A percentile compares a stretch with the other conserved stretches of the same genome.
Evolutionary conservation across 1,284 basidiomycete genomes (phyloP).

Genomic region (Malassezia yamatoensis): DNA sequence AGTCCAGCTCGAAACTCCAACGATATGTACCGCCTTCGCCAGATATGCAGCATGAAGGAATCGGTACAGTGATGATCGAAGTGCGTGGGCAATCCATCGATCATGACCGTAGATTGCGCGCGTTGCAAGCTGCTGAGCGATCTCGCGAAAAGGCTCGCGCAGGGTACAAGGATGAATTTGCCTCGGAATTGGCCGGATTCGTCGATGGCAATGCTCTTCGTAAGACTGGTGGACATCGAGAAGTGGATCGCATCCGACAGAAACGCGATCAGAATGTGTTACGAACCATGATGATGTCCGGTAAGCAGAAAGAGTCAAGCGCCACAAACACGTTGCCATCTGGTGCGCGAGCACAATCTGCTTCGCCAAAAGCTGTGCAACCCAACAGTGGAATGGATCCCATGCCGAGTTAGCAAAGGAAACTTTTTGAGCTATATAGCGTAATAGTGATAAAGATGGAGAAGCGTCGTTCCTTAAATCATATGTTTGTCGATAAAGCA

Average conservation of each 20-base stretch:
- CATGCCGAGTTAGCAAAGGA: no score
- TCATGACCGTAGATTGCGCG: conserved; percentile 44
- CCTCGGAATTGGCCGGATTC: conserved; percentile 42
- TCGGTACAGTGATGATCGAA: conserved; percentile 46
- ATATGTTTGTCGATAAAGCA: no score
- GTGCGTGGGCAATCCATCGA: conserved; percentile 43
- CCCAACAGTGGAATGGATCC: no score
- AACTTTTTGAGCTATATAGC: no score
- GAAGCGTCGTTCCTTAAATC: no score
- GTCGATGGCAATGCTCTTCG: conserved; percentile 42
- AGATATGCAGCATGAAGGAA: conserved; percentile 41
- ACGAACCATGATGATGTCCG: conserved; percentile 31
- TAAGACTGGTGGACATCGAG: conserved; percentile 41
- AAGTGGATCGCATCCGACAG: conserved; percentile 39
- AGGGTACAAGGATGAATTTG: conserved; percentile 38
- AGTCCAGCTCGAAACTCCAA: conserved; percentile 4
- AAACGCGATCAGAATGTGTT: conserved; percentile 41
- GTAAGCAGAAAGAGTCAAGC: no score
- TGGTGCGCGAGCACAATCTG: no score
- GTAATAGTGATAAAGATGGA: no score
- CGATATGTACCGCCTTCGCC: conserved; percentile 40
- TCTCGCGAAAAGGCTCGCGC: conserved; percentile 31
- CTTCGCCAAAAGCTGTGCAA: no score
- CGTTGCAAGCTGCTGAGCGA: conserved; percentile 41
- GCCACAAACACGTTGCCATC: no score